Evolutionary conservation across 2,329 filamentous ascomycete species (phyloP).

Genomic region (Hawksworthiomyces lignivorus): DNA sequence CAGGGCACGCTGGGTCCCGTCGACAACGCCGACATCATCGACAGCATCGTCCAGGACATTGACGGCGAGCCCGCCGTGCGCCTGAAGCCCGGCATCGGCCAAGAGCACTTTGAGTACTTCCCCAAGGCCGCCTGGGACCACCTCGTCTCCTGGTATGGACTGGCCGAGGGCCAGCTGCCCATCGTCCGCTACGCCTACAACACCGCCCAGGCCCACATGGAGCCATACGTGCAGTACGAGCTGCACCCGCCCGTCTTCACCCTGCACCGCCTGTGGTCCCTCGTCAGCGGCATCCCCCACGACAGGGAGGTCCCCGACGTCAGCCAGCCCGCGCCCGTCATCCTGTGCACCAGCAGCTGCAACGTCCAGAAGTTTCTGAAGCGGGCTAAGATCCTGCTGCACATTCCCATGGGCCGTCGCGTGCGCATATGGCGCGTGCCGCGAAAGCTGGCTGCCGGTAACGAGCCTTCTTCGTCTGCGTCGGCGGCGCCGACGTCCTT

Average conservation of each 20-base stretch:
- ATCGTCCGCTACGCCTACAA: conserved; percentile 75
- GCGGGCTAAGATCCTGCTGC: conserved; percentile 59
- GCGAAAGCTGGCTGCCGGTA: conserved; percentile 30
- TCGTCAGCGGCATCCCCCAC: conserved; percentile 47
- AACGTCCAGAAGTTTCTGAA: conserved; percentile 69
- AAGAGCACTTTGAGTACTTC: conserved; percentile 70
- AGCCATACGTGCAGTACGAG: conserved; percentile 70
- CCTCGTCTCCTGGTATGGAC: conserved; percentile 74
- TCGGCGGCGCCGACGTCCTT: background rate
- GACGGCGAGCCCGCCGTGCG: conserved; percentile 56
- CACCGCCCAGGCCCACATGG: conserved; percentile 51
- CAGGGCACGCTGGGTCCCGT: conserved; percentile 65
- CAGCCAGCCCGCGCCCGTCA: conserved; percentile 52
- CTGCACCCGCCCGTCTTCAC: conserved; percentile 78
- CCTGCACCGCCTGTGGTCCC: conserved; percentile 68
- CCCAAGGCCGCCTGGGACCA: conserved; percentile 75
- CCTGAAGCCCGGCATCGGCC: conserved; percentile 59
- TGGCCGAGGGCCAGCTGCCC: conserved; percentile 59
- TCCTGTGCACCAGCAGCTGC: conserved; percentile 64
- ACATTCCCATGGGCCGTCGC: conserved; percentile 62
- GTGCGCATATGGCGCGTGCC: conserved; percentile 69
- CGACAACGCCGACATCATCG: conserved; percentile 78
- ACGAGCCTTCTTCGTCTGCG: conserved; percentile 8
- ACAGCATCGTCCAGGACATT: conserved; percentile 48
- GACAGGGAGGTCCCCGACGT: conserved; percentile 54